Conservation (phyloP, 805 yeast species). For the Suhomyces sp. region DNA sequence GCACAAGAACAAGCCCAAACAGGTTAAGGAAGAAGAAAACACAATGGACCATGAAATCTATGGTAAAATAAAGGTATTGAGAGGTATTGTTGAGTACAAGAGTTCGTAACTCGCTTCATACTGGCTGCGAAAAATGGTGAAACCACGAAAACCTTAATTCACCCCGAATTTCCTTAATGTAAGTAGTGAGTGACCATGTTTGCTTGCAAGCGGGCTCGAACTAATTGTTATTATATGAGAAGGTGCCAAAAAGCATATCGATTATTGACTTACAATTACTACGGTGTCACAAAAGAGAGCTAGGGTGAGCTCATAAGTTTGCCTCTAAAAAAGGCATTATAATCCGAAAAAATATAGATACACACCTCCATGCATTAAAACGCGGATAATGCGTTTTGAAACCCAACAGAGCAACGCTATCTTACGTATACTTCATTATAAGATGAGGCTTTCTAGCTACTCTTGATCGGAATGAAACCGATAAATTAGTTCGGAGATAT, state of each 20-base stretch:
- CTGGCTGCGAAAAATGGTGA: background rate
- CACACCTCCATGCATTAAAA: background rate
- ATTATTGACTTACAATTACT: background rate
- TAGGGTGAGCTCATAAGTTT: background rate
- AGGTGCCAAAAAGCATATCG: background rate
- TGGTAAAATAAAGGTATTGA: constrained; percentile 58
- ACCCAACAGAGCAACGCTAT: background rate
- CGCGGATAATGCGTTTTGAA: background rate
- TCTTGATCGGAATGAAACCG: background rate
- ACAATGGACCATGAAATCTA: constrained; percentile 52
- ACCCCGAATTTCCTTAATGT: background rate
- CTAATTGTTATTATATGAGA: background rate
- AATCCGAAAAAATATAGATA: background rate
- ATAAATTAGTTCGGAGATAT: background rate
- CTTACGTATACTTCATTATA: background rate
- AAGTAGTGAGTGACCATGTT: background rate
- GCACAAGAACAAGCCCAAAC: constrained; percentile 55
- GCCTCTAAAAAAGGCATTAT: background rate
- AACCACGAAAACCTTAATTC: background rate
- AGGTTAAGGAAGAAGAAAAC: constrained; percentile 47
- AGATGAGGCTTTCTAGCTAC: background rate
- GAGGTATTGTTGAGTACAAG: constrained; percentile 58
- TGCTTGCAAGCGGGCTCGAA: background rate
- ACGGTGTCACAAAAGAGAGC: background rate
- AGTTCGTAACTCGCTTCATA: background rate